Evolutionary conservation across 1,139 yeast genomes (phyloP).

Genomic region (Debaryomycetaceae sp.): DNA sequence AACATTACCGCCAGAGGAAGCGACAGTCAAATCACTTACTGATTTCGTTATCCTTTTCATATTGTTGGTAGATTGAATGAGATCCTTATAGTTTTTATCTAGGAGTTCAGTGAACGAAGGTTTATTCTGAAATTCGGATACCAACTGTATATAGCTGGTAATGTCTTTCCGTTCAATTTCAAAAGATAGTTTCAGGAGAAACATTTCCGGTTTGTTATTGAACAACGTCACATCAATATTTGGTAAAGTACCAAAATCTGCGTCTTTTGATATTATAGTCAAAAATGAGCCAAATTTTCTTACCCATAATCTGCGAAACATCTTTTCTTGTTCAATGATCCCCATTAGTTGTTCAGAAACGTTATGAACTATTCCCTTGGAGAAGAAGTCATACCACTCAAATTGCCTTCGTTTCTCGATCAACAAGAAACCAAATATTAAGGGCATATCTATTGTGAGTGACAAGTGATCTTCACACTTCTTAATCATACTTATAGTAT

Average conservation of each 20-base stretch:
- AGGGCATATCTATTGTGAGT: slow-evolving; percentile 69
- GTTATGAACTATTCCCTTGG: slow-evolving; percentile 47
- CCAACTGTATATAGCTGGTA: slow-evolving; percentile 27
- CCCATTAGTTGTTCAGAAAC: slow-evolving; percentile 59
- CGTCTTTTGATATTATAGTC: slow-evolving; percentile 24
- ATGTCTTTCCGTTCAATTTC: slow-evolving; percentile 42
- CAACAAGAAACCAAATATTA: slow-evolving; percentile 72
- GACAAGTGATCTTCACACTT: slow-evolving; percentile 45
- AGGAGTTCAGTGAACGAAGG: slow-evolving; percentile 38
- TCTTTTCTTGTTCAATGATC: slow-evolving; percentile 56
- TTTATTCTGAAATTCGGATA: slow-evolving; percentile 19
- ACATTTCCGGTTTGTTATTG: slow-evolving; percentile 18
- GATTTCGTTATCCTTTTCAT: slow-evolving; percentile 37
- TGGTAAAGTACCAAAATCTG: slow-evolving; percentile 24
- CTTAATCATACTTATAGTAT: slow-evolving; percentile 30
- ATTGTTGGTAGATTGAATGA: slow-evolving; percentile 35
- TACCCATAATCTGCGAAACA: slow-evolving; percentile 60
- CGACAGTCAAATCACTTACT: slow-evolving; percentile 30
- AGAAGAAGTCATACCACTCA: slow-evolving; percentile 59
- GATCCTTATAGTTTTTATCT: slow-evolving; percentile 44
- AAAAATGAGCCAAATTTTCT: slow-evolving; percentile 53
- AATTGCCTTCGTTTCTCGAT: slow-evolving; percentile 68
- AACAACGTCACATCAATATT: slow-evolving; percentile 41
- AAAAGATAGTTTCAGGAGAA: slow-evolving; percentile 20
- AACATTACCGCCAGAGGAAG: slow-evolving; percentile 11